Base-by-base conservation (phyloP, 495 filamentous ascomycete genomes). In the Penicillium turbatum region DNA sequence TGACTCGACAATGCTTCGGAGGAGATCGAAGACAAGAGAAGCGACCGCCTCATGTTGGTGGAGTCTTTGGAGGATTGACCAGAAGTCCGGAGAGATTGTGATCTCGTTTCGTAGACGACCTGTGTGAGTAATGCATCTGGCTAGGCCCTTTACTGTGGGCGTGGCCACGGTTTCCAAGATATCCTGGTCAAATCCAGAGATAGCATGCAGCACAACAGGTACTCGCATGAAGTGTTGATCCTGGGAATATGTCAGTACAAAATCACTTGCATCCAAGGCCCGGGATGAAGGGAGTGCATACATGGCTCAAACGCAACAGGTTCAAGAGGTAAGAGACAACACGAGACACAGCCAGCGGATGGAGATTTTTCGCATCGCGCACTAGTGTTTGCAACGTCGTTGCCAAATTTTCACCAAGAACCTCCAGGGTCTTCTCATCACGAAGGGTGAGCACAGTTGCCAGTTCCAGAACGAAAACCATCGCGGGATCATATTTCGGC, bases 1-100 rank as follows among this genome's bases (percentile, higher is more conserved):
- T 3, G 81, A 78, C 13, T 84, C 78, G 9, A 86, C 80, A 48
- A 92, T 83, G 29, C 75, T 77, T 61, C 91, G 84, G 1, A 96
- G 77, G 10, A 97, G 83, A 34, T 87, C 83, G 66, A 96, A 97
- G 6, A 95, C 90, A 11, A 83, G 78, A 0, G 85, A 77, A 21
- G 90, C 85, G 1, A 86, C 83, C 37, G 89, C 85, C 12, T 79
- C 63, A 40, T 86, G 78, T 8, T 73, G 72, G 34, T 88, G 81
- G 31, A 99, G 75, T 9, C 82, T 83, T 54, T 88, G 82, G 32
- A 99, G 73, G 36, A 96, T 90, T 13, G 89, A 86, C 93, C 93
- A 99, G 69, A 99, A 97, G 60, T 99, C 95, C 1, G 93, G 93
- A 24, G 92, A 96, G 16, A 89, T 91, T 62, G 92, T 91, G 55